These are phyloP conservation scores for Collybia mongolica DNA, from an alignment of 768 basidiomycete genomes.

Conservation along the genomic window DNA sequence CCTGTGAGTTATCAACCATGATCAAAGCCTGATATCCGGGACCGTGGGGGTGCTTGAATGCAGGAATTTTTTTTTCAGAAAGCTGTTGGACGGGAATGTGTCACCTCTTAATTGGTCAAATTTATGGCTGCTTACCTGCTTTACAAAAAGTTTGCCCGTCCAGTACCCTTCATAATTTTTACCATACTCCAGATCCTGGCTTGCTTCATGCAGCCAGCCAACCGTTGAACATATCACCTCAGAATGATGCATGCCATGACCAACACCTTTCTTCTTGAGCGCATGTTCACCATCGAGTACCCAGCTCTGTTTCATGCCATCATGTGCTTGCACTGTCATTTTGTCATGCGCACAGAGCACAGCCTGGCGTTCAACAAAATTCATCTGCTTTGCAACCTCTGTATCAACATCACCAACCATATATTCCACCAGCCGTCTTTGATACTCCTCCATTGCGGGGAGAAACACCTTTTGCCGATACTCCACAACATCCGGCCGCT, in stretches of 20 bases:
- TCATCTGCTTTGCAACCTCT: no score
- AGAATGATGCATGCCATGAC: slow-evolving; percentile 33
- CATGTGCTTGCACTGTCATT: slow-evolving; percentile 38
- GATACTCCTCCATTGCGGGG: slow-evolving; percentile 21
- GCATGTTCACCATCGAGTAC: slow-evolving; percentile 29
- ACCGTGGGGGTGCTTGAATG: slow-evolving; percentile 27
- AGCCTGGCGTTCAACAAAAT: no score
- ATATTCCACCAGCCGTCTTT: slow-evolving; percentile 11
- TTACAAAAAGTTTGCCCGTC: slow-evolving; percentile 26
- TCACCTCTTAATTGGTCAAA: no score
- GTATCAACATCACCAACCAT: slow-evolving; percentile 12
- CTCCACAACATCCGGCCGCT: slow-evolving; percentile 13
- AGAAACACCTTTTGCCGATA: slow-evolving; percentile 23
- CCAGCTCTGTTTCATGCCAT: slow-evolving; percentile 29
- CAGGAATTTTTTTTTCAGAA: slow-evolving; percentile 25
- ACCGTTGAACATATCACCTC: slow-evolving; percentile 32
- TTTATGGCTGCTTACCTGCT: no score
- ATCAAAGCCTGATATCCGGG: slow-evolving; percentile 32
- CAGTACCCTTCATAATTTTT: slow-evolving; percentile 42
- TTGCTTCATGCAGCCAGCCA: slow-evolving; percentile 28
- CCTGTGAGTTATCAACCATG: slow-evolving; percentile 42
- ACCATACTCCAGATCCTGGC: slow-evolving; percentile 36
- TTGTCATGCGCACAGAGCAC: slow-evolving; percentile 36
- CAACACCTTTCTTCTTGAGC: slow-evolving; percentile 35
- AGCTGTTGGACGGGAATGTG: slow-evolving; percentile 10